phyloP scores from a whole-genome alignment of 108 stramenopile species.

The Chaetoceros muelleri region DNA sequence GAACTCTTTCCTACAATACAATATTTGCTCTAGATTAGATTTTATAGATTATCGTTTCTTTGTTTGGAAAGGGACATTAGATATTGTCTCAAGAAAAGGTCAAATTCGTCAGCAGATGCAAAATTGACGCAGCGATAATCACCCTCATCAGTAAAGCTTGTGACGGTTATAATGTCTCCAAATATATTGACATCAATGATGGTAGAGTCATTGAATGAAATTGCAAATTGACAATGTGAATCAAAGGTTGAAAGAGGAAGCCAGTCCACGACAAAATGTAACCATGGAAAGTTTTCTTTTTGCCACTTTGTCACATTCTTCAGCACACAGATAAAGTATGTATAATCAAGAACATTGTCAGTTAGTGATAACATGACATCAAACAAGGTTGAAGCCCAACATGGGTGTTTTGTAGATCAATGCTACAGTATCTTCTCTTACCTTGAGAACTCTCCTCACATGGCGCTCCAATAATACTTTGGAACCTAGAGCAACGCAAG shows the following conservation, averaged over 20 bases:
- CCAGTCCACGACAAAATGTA: constrained; percentile 48
- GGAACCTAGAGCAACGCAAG: constrained; percentile 54
- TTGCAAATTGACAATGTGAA: constrained; percentile 46
- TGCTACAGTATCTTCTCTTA: constrained; percentile 12
- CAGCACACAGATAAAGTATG: background rate
- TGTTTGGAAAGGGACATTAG: too few relatives aligned
- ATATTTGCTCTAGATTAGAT: too few relatives aligned
- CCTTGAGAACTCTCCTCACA: constrained; percentile 32
- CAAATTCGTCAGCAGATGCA: constrained; percentile 61
- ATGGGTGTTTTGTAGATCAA: background rate
- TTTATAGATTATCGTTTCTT: too few relatives aligned
- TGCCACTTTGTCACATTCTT: constrained; percentile 36
- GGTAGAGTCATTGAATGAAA: constrained; percentile 19
- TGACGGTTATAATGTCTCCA: constrained; percentile 49
- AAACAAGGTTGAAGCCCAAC: background rate
- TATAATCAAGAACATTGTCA: background rate
- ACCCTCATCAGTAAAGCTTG: constrained; percentile 22
- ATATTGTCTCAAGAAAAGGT: too few relatives aligned
- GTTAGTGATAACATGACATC: background rate
- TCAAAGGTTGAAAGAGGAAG: constrained; percentile 64
- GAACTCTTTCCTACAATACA: too few relatives aligned
- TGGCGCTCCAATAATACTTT: constrained; percentile 70
- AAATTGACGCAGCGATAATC: constrained; percentile 47
- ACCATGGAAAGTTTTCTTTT: constrained; percentile 13
- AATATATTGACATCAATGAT: constrained; percentile 47